Conservation (phyloP, 2,329 filamentous ascomycete species). For the Fusarium sororula region DNA sequence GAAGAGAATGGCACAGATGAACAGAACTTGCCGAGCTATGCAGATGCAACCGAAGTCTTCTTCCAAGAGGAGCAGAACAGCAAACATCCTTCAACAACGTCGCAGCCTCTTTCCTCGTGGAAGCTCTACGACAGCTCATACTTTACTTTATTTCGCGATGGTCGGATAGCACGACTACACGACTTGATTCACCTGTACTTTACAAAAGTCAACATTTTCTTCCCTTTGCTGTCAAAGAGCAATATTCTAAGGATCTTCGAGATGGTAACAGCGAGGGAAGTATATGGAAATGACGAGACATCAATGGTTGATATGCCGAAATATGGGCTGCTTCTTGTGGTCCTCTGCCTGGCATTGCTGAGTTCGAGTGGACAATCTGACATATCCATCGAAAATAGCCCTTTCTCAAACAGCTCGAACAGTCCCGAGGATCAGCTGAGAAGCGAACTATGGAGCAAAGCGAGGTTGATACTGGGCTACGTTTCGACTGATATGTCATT, state of each 20-base stretch:
- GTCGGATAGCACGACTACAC: rapidly evolving
- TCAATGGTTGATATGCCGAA: background rate
- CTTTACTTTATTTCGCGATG: background rate
- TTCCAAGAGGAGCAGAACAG: background rate
- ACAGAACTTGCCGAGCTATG: background rate
- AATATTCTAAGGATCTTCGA: background rate
- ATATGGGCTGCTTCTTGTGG: conserved; percentile 6
- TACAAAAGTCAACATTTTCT: conserved; percentile 41
- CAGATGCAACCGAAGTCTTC: conserved; percentile 24
- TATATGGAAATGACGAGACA: background rate
- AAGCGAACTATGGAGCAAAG: conserved; percentile 36
- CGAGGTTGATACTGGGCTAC: conserved; percentile 34
- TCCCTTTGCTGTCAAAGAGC: conserved; percentile 9
- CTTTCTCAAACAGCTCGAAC: background rate
- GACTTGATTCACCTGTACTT: conserved; percentile 33
- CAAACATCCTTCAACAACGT: background rate
- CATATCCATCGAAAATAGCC: background rate
- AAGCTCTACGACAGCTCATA: background rate
- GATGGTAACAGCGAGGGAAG: background rate
- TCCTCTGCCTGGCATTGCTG: conserved; percentile 8
- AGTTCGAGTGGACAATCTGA: background rate
- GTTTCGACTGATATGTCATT: conserved; percentile 34
- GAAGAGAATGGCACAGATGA: background rate
- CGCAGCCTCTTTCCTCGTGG: conserved; percentile 2
- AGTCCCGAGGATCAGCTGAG: rapidly evolving